Conservation (phyloP, 169 alveolate genomes). For the Besnoitia besnoiti region DNA sequence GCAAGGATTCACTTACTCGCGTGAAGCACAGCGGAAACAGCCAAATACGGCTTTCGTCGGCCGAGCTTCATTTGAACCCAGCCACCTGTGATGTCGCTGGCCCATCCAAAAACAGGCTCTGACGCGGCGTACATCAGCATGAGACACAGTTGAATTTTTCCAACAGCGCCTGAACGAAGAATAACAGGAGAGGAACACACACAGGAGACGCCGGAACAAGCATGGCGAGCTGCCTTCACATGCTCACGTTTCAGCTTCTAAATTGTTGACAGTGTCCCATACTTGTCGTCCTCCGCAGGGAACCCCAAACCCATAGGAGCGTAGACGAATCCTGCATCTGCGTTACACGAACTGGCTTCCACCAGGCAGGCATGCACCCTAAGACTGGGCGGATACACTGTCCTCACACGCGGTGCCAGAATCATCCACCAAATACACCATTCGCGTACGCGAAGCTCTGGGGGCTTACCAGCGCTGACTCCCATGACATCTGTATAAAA, state of each 20-base stretch:
- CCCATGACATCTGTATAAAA: slow-evolving; percentile 63
- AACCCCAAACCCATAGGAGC: too few relatives aligned
- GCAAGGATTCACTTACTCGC: background rate
- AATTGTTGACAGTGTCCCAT: too few relatives aligned
- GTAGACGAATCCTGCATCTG: too few relatives aligned
- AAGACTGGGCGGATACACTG: too few relatives aligned
- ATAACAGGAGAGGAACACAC: background rate
- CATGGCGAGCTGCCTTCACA: too few relatives aligned
- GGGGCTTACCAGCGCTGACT: slow-evolving; percentile 44
- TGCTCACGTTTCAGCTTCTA: too few relatives aligned
- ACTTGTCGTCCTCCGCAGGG: too few relatives aligned
- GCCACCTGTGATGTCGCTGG: slow-evolving; percentile 54
- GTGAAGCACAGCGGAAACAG: slow-evolving; percentile 51
- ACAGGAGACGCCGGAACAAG: background rate
- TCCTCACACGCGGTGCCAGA: too few relatives aligned
- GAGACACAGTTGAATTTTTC: slow-evolving; percentile 45
- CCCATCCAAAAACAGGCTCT: slow-evolving; percentile 60
- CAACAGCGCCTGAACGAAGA: slow-evolving; percentile 38
- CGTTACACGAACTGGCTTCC: too few relatives aligned
- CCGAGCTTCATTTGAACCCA: slow-evolving; percentile 50
- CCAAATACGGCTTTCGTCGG: slow-evolving; percentile 50
- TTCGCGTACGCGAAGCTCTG: too few relatives aligned
- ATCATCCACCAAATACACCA: too few relatives aligned
- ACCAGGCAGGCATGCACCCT: too few relatives aligned
- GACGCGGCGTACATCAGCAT: slow-evolving; percentile 61